Conservation (phyloP, 805 yeast genomes). For the Starmerella cellae region DNA sequence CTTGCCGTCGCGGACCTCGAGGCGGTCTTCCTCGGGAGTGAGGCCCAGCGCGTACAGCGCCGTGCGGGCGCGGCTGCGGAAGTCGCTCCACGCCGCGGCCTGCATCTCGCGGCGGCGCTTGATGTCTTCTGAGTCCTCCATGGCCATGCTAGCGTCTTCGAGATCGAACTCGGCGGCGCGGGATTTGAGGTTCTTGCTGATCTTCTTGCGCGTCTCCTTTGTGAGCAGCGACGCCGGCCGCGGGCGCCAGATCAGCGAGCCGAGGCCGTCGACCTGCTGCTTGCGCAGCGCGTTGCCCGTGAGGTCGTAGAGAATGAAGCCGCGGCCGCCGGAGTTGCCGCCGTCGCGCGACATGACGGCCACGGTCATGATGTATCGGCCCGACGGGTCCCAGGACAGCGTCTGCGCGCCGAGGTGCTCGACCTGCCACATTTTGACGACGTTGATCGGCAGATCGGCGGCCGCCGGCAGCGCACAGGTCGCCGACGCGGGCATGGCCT, state of each 20-base stretch:
- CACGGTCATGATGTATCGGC: constrained; percentile 62
- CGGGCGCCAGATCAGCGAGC: constrained; percentile 92
- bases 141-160: constrained; percentile 89
- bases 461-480: constrained; percentile 22
- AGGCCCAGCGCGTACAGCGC: constrained; percentile 28
- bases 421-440: constrained; percentile 49
- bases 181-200: constrained; percentile 76
- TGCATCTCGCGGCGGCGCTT: constrained; percentile 70
- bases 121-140: constrained; percentile 78
- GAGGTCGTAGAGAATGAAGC: constrained; percentile 75
- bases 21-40: constrained; percentile 17
- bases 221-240: constrained; percentile 72
- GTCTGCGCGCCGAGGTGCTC: constrained; percentile 69
- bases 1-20: constrained; percentile 19
- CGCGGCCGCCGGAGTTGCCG: constrained; percentile 51
- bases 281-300: constrained; percentile 66
- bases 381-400: constrained; percentile 90
- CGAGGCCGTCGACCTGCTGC: constrained; percentile 69
- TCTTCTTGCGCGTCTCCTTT: constrained; percentile 73
- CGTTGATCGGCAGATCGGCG: constrained; percentile 41
- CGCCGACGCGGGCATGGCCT: constrained; percentile 13
- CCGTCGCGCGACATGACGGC: constrained; percentile 10
- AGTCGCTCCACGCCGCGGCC: constrained; percentile 73
- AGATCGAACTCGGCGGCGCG: constrained; percentile 90
- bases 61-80: constrained; percentile 46